Conservation (phyloP, 495 filamentous ascomycete genomes). For the Penicillium macrosclerotiorum region DNA sequence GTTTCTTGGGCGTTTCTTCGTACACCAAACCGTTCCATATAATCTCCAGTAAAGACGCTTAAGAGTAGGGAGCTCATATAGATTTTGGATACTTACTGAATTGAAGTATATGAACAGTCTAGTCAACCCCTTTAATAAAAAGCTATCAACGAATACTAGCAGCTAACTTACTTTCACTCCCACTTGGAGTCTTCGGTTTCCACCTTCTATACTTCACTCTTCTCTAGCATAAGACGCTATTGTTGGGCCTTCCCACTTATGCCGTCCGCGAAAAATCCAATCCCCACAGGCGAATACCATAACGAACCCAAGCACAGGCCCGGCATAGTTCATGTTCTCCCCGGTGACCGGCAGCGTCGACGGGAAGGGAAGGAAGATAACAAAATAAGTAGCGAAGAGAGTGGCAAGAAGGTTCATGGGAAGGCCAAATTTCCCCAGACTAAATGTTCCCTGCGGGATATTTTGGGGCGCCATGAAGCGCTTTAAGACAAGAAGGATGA, state of each 20-base stretch:
- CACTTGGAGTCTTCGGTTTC: not conserved
- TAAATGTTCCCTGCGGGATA: constrained; percentile 30
- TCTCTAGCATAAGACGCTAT: constrained; percentile 20
- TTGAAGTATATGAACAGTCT: too few species aligned
- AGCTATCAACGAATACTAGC: too few species aligned
- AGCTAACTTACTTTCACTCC: not conserved
- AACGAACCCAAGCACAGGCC: constrained; percentile 40
- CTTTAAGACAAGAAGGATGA: constrained; percentile 36
- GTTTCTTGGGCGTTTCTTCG: too few species aligned
- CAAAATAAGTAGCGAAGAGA: constrained; percentile 38
- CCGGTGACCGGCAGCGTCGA: constrained; percentile 35
- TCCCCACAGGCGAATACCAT: constrained; percentile 37
- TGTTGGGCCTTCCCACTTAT: constrained; percentile 28
- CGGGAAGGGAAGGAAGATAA: constrained; percentile 48
- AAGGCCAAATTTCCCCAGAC: constrained; percentile 33
- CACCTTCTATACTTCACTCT: constrained; percentile 5
- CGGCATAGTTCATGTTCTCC: constrained; percentile 46
- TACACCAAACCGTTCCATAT: too few species aligned
- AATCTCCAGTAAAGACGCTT: too few species aligned
- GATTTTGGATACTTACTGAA: too few species aligned
- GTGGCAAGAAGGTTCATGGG: constrained; percentile 43
- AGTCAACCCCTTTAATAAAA: too few species aligned
- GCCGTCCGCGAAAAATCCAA: constrained; percentile 41
- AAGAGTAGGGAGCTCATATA: too few species aligned
- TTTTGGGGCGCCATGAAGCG: constrained; percentile 22